Base-by-base conservation (phyloP, 352 stramenopile species). In the Phytopythium litorale region DNA sequence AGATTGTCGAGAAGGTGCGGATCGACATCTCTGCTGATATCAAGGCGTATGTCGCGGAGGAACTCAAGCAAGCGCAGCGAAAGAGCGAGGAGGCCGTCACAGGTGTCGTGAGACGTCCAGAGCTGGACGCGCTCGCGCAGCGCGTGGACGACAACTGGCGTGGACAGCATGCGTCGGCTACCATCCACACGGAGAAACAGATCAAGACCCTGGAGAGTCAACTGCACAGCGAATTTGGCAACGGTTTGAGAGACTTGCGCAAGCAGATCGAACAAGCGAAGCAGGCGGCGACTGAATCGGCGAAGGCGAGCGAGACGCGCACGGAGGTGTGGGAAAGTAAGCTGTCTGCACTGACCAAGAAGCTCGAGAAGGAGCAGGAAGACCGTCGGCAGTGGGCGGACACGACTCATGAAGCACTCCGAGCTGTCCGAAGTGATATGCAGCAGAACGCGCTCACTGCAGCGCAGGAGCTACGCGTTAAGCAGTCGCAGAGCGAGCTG, bases 391-490 rank as follows among this genome's bases (percentile, higher is more conserved):
- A 64, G 32, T 51, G 60, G 6, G 18, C 84, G 3, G 76, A 87
- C 9, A 40, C 56, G 0, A 30, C 84, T 0, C 62, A 84, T 0
- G 81, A 91, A 58, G 65, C 70, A 4, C 56, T 81, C 0, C 76
- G 78, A 42, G 79, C 78, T 33, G 65, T 43, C 23, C 75, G 80
- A 8, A 72, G 87, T 21, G 60, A 69, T 4, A 56, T 85, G 6
- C 73, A 90, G 69, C 79, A 90, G 43, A 66, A 76, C 25, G 52
- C 88, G 13, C 71, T 91, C 16, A 51, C 58, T 11, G 15, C 86
- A 5, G 60, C 43, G 0, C 72, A 80, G 50, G 78, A 91, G 8
- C 65, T 30, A 0, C 78, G 74, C n/a, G 61, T 61, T 11, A 82
- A 77, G 37, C 23, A 62, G 18, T 71, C 54, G 21, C 70, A 73